Evolutionary conservation across 163 green algal genomes (phyloP).

Genomic region (Botryococcus braunii): DNA sequence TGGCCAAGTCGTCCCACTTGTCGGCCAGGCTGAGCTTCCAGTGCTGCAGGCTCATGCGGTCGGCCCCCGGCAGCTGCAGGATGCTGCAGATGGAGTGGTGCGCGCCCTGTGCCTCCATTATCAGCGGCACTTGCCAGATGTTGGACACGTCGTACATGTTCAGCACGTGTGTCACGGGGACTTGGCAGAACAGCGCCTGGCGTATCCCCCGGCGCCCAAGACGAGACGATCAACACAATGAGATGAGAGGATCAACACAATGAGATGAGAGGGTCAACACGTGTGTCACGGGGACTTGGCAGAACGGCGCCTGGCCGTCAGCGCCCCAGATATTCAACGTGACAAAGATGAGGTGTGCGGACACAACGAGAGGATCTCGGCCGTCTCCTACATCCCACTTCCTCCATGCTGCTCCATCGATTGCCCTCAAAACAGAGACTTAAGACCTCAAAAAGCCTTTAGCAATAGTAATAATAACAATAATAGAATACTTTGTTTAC

Average conservation of each 20-base stretch:
- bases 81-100: constrained; percentile 67
- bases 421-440: no score
- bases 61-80: constrained; percentile 38
- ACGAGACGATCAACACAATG: no score
- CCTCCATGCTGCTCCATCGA: no score
- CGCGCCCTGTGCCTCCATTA: constrained; percentile 78
- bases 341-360: no score
- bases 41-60: constrained; percentile 51
- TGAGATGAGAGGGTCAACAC: constrained; percentile 94
- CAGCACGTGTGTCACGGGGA: constrained; percentile 71
- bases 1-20: constrained; percentile 71
- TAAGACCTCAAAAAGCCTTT: no score
- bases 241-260: no score
- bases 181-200: constrained; percentile 88
- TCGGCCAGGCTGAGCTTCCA: constrained; percentile 73
- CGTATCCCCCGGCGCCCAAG: background rate
- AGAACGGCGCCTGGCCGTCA: constrained; percentile 88
- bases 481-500: no score
- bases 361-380: no score
- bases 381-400: no score
- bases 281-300: constrained; percentile 68
- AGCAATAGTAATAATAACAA: no score
- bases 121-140: constrained; percentile 94
- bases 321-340: no score
- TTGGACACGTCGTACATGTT: constrained; percentile 97